Base-by-base conservation (phyloP, 345 rosid genomes). In the Citropsis articulata region DNA sequence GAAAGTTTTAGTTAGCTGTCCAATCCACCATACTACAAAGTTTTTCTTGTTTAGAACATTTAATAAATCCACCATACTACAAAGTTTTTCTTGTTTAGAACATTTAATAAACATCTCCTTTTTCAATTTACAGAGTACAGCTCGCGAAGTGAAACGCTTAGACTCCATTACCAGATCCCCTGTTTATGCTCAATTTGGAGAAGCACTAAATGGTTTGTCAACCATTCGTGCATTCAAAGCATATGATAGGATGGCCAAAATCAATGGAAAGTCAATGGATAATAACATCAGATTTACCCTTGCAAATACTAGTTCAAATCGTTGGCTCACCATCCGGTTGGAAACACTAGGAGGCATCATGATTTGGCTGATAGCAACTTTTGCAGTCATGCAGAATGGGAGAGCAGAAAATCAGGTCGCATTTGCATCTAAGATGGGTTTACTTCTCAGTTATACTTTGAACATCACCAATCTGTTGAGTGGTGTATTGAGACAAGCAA, bases 121-220 rank as follows among this genome's bases (percentile, higher is more conserved):
- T 66, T 81, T 71, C 60, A 30, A 31, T 71, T 79, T 75, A 60
- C 83, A 95, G 99, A 91, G 90, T 88, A 95, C 96, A 53, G 86
- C 97, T 13, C 97, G 99, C 12, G 97, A 95, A 89, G 92, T 95
- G 64, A 95, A 90, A 83, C 97, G 97, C 79, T 71, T 96, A 81
- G 99, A 94, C 84, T 96, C 99, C 9, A 77, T 96, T 69, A 91
- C 93, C 36, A 84, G 97, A 84, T 94, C 97, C 30, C 99, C 95
- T 79, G 79, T 95, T 50, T 93, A 96, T 88, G 98, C 97, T 38
- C 99, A 92, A 78, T 89, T 94, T 78, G 97, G 99, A 72, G 99
- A 96, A 89, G 99, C 98, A 63, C 70, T 94, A 83, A 94, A 92
- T 78, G 99, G 99, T 79, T 73, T 96, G 78, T 86, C 98, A 55